Conservation (phyloP, 2,329 filamentous ascomycete species). For the Ceratocystis alfenasii region DNA sequence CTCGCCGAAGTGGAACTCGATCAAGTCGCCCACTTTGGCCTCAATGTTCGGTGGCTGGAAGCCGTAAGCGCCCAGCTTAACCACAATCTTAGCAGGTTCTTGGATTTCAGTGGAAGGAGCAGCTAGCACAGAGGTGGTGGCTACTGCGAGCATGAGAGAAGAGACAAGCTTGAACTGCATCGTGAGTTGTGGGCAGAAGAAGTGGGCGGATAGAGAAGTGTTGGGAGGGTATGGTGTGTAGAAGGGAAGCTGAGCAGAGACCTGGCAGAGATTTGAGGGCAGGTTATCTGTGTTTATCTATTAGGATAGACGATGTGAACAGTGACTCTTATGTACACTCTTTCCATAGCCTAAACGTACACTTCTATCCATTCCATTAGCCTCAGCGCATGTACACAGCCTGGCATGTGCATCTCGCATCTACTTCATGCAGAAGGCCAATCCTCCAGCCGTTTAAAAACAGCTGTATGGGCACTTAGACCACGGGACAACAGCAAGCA, state of each 20-base stretch:
- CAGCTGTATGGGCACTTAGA: no score
- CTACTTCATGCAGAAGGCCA: no score
- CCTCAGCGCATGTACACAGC: no score
- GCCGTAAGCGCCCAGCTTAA: not conserved
- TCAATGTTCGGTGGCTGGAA: slow-evolving; percentile 42
- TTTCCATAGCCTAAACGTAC: no score
- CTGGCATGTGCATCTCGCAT: no score
- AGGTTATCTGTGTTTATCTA: no score
- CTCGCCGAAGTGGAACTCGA: slow-evolving; percentile 46
- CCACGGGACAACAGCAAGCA: no score
- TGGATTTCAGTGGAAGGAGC: not conserved
- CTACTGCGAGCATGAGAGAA: not conserved
- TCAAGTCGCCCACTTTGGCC: slow-evolving; percentile 37
- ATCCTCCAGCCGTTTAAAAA: no score
- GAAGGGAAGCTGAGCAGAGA: not conserved
- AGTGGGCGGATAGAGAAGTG: not conserved
- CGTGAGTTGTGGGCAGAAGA: not conserved
- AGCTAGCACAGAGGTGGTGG: not conserved
- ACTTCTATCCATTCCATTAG: no score
- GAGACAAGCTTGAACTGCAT: not conserved
- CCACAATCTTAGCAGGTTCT: not conserved
- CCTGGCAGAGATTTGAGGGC: no score
- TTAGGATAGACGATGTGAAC: no score
- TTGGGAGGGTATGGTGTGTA: not conserved
- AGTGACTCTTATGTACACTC: no score